phyloP scores from a whole-genome alignment of 345 rosid species.

The Melaleuca alternifolia region DNA sequence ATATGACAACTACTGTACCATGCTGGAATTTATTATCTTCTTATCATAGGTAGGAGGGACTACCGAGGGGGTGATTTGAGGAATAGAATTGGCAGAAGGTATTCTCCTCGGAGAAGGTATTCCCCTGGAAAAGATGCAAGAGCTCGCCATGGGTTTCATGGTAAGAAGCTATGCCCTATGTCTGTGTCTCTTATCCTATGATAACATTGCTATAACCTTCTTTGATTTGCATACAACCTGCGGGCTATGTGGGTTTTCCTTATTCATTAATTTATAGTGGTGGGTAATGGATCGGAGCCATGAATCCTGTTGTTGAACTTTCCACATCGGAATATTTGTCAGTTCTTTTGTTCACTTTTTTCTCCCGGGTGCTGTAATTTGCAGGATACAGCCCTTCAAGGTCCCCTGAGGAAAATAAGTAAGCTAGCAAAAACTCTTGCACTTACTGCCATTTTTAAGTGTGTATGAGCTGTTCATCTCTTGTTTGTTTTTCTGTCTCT shows the following conservation, averaged over 20 bases:
- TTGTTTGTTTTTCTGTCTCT: not conserved
- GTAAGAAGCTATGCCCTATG: conserved; percentile 21
- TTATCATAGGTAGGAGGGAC: conserved; percentile 45
- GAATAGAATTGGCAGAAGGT: conserved; percentile 64
- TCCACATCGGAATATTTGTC: not conserved
- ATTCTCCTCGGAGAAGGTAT: conserved; percentile 49
- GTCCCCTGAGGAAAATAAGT: conserved; percentile 53
- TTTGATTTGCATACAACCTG: not conserved
- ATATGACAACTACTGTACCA: not conserved
- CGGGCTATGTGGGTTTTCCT: not conserved
- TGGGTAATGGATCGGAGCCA: not conserved
- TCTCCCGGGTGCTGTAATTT: not conserved
- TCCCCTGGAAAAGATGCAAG: conserved; percentile 47
- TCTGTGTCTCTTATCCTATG: not conserved
- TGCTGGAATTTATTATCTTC: conserved; percentile 6
- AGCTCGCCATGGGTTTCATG: conserved; percentile 24
- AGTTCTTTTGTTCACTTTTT: not conserved
- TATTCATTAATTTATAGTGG: not conserved
- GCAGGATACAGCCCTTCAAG: conserved; percentile 64
- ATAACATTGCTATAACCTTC: not conserved
- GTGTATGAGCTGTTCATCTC: not conserved
- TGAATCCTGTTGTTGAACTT: not conserved
- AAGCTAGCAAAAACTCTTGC: not conserved
- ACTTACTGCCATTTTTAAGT: not conserved
- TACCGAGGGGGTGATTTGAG: conserved; percentile 66